Evolutionary conservation across 1,139 yeast species (phyloP).

Genomic region (Hemisphaericaspora lyxosophila): DNA sequence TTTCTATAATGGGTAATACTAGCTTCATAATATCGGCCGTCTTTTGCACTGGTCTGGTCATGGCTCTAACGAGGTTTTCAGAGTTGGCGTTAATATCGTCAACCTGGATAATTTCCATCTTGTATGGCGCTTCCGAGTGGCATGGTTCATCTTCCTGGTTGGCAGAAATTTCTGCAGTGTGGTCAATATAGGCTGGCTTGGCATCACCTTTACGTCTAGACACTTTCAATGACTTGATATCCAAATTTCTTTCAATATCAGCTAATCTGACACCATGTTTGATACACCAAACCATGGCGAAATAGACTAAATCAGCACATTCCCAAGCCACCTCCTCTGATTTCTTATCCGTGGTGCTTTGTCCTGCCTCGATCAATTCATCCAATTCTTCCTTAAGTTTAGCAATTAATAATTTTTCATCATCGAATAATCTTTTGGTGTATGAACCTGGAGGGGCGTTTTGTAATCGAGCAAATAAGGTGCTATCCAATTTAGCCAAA

Average conservation of each 20-base stretch:
- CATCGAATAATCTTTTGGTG: slow-evolving; percentile 83
- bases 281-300: slow-evolving; percentile 83
- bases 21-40: slow-evolving; percentile 89
- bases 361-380: slow-evolving; percentile 83
- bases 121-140: slow-evolving; percentile 45
- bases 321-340: slow-evolving; percentile 94
- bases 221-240: slow-evolving; percentile 78
- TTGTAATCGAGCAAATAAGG: slow-evolving; percentile 52
- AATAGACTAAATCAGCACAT: slow-evolving; percentile 92
- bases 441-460: slow-evolving; percentile 90
- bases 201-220: slow-evolving; percentile 97
- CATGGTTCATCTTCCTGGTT: slow-evolving; percentile 13
- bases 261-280: slow-evolving; percentile 75
- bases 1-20: slow-evolving; percentile 83
- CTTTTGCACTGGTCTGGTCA: slow-evolving; percentile 87
- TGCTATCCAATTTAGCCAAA: slow-evolving; percentile 61
- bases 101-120: slow-evolving; percentile 62
- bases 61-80: slow-evolving; percentile 54
- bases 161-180: slow-evolving; percentile 19
- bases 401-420: slow-evolving; percentile 71
- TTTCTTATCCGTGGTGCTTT: slow-evolving; percentile 26
- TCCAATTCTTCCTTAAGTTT: slow-evolving; percentile 96
- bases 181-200: slow-evolving; percentile 63
- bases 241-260: slow-evolving; percentile 83
- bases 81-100: slow-evolving; percentile 35